These are phyloP conservation scores for Gillenia trifoliata DNA, from an alignment of 306 rosid genomes.

Conservation along the genomic window DNA sequence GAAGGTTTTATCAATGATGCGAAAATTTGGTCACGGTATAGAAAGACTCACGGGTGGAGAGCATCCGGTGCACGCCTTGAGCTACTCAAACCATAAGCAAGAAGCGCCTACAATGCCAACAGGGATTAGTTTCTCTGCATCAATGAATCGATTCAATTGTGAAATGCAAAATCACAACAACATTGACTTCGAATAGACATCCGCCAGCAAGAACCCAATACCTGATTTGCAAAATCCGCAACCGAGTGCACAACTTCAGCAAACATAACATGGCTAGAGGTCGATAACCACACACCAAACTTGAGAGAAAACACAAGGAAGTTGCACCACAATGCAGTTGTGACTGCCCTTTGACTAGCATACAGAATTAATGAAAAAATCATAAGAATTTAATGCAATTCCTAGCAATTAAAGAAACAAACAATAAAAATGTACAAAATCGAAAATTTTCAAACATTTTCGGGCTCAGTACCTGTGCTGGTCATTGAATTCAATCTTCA, in stretches of 20 bases:
- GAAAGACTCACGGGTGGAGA: constrained; percentile 80
- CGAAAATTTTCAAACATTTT: neutral
- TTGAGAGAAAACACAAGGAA: constrained; percentile 98
- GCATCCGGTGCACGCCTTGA: constrained; percentile 99
- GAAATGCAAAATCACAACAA: constrained; percentile 5
- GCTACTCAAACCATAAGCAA: constrained; percentile 94
- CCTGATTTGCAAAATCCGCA: constrained; percentile 99
- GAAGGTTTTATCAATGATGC: neutral
- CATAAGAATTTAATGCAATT: neutral
- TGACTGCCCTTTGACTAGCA: constrained; percentile 87
- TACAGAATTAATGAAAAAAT: constrained; percentile 8
- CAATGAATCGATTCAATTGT: constrained; percentile 6
- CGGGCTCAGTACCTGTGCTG: constrained; percentile 51
- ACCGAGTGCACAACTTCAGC: constrained; percentile 90
- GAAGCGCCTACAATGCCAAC: constrained; percentile 70
- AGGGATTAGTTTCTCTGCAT: constrained; percentile 33
- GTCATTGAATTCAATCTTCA: constrained; percentile 58
- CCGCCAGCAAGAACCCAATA: constrained; percentile 7
- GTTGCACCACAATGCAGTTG: constrained; percentile 96
- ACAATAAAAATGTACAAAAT: neutral
- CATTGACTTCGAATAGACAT: neutral
- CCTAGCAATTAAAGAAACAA: neutral
- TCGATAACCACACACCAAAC: constrained; percentile 74
- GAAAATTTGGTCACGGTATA: neutral
- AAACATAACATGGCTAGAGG: constrained; percentile 91